These are phyloP conservation scores for Malus hybrid DNA, from an alignment of 331 rosid species.

Conservation along the genomic window DNA sequence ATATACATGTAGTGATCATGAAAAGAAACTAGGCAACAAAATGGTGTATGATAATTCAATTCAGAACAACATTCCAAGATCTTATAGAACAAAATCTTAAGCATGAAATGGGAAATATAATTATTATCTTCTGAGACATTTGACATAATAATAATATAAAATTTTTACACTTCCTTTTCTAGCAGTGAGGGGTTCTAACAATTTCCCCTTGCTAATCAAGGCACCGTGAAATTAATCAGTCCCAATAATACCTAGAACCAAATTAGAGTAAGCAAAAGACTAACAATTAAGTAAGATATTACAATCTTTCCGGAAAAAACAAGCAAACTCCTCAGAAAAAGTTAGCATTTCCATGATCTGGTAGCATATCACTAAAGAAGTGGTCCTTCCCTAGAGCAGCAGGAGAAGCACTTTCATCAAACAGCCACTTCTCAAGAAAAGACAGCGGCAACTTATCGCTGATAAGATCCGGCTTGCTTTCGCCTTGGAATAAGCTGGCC, in stretches of 20 bases:
- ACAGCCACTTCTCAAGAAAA: slow-evolving; percentile 66
- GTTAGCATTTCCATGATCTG: slow-evolving; percentile 22
- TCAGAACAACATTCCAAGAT: not conserved
- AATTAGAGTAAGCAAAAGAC: not conserved
- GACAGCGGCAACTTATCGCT: slow-evolving; percentile 38
- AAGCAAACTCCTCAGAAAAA: slow-evolving; percentile 10
- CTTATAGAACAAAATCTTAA: not conserved
- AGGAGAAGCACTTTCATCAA: slow-evolving; percentile 40
- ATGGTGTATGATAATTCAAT: not conserved
- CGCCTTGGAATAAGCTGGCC: slow-evolving; percentile 1
- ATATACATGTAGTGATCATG: not conserved
- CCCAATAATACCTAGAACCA: too few species aligned
- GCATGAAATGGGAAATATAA: not conserved
- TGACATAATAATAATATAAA: slow-evolving; percentile 9
- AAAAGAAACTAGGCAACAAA: not conserved
- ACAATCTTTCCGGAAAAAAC: not conserved
- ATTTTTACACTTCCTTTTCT: slow-evolving; percentile 21
- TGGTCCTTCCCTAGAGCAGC: slow-evolving; percentile 29
- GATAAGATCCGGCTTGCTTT: slow-evolving; percentile 7
- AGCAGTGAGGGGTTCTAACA: not conserved
- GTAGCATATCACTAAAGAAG: slow-evolving; percentile 11
- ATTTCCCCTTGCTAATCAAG: slow-evolving; percentile 4
- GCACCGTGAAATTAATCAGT: slow-evolving; percentile 6
- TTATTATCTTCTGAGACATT: not conserved
- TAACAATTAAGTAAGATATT: not conserved